A percentile compares a stretch with the other conserved stretches of the same genome.
phyloP scores from a whole-genome alignment of 371 early-diverging fungal species.

The Paraphysoderma sedebokerense region DNA sequence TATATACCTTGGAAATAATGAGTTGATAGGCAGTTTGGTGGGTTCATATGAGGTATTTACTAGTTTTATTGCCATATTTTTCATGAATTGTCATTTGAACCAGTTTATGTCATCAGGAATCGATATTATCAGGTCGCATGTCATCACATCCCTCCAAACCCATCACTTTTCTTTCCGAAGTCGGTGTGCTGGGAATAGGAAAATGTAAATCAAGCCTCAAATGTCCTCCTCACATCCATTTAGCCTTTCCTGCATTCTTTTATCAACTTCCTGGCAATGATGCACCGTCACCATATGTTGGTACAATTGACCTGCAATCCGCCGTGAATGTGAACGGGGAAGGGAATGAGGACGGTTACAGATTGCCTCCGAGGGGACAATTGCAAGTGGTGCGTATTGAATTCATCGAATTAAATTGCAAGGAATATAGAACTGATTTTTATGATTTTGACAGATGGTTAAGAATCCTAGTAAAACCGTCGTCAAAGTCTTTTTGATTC shows the following conservation, averaged over 20 bases:
- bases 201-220: background rate
- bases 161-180: background rate
- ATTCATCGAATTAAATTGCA: background rate
- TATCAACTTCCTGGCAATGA: background rate
- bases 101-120: too few species aligned
- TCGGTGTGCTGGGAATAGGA: background rate
- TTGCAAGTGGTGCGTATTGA: constrained; percentile 52
- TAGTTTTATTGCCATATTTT: too few species aligned
- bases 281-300: too few species aligned
- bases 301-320: too few species aligned
- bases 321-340: too few species aligned
- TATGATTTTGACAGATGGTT: too few species aligned
- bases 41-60: too few species aligned
- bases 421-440: background rate
- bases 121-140: background rate
- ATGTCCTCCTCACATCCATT: background rate
- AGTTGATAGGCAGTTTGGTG: too few species aligned
- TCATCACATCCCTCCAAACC: background rate
- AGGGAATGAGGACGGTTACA: constrained; percentile 25
- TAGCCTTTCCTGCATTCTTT: background rate
- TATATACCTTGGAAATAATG: too few species aligned
- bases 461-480: constrained; percentile 63
- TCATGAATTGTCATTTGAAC: too few species aligned
- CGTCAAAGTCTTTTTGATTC: constrained; percentile 60
- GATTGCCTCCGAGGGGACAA: constrained; percentile 59